Percentiles rank a stretch among this genome's conserved stretches.
Conservation (phyloP, 257 asterid species). For the Cynanchum wilfordii region DNA sequence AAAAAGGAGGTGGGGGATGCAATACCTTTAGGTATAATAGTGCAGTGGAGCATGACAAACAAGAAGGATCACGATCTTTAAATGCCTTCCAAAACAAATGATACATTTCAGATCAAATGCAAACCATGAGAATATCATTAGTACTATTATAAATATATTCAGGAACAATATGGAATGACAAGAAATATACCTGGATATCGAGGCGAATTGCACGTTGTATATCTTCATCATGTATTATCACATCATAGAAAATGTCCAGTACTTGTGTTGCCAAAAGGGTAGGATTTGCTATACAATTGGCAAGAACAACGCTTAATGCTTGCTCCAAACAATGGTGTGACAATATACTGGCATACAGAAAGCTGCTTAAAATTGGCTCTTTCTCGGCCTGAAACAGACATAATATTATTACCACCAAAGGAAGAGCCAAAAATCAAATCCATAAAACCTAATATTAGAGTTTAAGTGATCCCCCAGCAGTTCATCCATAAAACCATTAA, state of each 20-base stretch:
- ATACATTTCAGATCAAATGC: neutral
- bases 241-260: constrained; percentile 36
- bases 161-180: neutral
- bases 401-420: neutral
- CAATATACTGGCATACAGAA: constrained; percentile 37
- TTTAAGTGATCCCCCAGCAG: neutral
- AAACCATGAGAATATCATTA: neutral
- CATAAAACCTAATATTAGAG: neutral
- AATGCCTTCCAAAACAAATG: constrained; percentile 28
- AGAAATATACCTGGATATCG: constrained; percentile 33
- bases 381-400: constrained; percentile 36
- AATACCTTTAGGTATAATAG: constrained; percentile 42
- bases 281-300: constrained; percentile 43
- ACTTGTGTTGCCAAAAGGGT: constrained; percentile 44
- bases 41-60: constrained; percentile 44
- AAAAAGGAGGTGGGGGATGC: neutral
- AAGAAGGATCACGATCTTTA: constrained; percentile 44
- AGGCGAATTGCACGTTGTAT: constrained; percentile 41
- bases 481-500: neutral
- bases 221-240: constrained; percentile 34
- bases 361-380: constrained; percentile 50
- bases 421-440: too few species aligned
- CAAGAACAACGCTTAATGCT: constrained; percentile 39
- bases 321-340: constrained; percentile 39
- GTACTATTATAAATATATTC: neutral